phyloP scores from a whole-genome alignment of 176 grass and related monocot species.

The Rhynchospora tenuis region DNA sequence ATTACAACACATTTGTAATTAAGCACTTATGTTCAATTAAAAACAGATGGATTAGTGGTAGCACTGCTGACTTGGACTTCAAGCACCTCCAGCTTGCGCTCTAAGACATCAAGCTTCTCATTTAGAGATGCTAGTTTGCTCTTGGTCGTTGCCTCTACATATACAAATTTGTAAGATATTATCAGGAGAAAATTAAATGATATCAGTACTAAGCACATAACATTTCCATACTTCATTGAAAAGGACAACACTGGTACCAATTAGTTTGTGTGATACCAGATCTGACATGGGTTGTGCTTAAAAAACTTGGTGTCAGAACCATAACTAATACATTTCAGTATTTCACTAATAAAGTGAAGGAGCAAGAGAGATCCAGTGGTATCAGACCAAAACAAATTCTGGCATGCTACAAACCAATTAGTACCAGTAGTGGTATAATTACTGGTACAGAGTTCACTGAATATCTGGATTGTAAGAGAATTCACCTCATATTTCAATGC shows the following conservation, averaged over 20 bases:
- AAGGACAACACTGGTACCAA: background rate
- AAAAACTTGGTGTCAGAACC: background rate
- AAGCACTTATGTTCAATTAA: slow-evolving; percentile 34
- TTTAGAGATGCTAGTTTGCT: slow-evolving; percentile 81
- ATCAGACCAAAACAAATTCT: background rate
- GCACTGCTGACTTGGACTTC: slow-evolving; percentile 97
- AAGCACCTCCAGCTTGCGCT: slow-evolving; percentile 83
- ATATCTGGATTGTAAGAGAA: background rate
- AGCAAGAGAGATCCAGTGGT: background rate
- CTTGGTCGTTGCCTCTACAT: slow-evolving; percentile 86
- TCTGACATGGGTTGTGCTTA: no score
- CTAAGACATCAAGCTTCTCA: slow-evolving; percentile 81
- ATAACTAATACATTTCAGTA: background rate
- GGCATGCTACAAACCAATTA: background rate
- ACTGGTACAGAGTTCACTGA: background rate
- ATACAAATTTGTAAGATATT: background rate
- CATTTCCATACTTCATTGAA: background rate
- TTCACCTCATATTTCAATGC: background rate
- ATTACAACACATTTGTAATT: background rate
- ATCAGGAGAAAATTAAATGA: background rate
- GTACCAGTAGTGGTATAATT: background rate
- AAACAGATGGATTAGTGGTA: slow-evolving; percentile 82
- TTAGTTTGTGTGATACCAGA: background rate
- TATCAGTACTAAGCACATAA: background rate
- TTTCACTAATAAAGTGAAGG: background rate